phyloP scores from a whole-genome alignment of 2,329 filamentous ascomycete species.

The Balansia obtecta region DNA sequence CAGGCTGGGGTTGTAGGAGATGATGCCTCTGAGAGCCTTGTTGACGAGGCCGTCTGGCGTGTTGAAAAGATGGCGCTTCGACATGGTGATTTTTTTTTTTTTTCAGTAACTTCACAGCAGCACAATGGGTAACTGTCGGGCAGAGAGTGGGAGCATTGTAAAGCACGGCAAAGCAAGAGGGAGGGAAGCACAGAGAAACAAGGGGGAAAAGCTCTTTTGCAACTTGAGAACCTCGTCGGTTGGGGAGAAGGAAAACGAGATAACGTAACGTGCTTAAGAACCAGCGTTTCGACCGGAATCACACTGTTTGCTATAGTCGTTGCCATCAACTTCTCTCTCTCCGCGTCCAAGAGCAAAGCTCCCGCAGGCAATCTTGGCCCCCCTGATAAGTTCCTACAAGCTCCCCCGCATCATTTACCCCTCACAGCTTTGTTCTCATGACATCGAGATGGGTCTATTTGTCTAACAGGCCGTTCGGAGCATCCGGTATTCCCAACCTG shows the following conservation, averaged over 20 bases:
- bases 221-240: neutral
- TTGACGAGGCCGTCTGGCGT: constrained; percentile 40
- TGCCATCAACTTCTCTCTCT: neutral
- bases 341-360: neutral
- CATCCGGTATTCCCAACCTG: constrained; percentile 12
- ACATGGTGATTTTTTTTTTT: too few relatives aligned
- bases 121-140: neutral
- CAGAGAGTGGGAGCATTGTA: neutral
- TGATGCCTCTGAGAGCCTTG: constrained; percentile 37
- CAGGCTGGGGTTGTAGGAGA: constrained; percentile 40
- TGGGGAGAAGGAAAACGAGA: neutral
- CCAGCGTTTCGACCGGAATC: neutral
- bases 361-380: neutral
- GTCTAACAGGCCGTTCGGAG: neutral
- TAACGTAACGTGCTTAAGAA: neutral
- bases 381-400: neutral
- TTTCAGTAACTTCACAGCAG: neutral
- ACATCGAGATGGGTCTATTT: neutral
- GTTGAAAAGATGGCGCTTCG: constrained; percentile 39
- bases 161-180: neutral
- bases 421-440: constrained; percentile 3
- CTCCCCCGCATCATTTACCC: constrained; percentile 1
- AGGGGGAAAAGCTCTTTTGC: neutral
- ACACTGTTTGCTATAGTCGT: neutral
- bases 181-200: constrained; percentile 1